Conservation (phyloP, 208 protist genomes). For the Porcisia hertigi region DNA sequence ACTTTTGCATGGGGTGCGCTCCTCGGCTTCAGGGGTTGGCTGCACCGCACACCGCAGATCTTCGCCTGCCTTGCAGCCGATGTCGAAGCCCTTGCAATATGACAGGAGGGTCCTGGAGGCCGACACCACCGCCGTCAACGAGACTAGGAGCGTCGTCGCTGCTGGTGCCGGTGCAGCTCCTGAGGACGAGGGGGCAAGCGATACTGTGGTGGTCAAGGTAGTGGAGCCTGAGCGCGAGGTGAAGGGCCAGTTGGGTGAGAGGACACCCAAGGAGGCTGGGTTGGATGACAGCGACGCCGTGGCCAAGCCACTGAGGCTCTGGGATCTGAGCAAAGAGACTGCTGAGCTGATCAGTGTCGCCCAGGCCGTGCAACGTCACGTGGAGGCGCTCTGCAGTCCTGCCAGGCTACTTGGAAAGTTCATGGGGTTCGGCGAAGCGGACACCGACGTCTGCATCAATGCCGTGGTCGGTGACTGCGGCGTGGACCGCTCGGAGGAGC, state of each 20-base stretch:
- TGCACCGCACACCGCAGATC: not conserved
- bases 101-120: no score
- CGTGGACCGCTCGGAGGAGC: not conserved
- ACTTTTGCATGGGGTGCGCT: not conserved
- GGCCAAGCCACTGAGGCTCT: conserved; percentile 13
- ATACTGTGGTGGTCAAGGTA: not conserved
- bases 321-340: conserved; percentile 22
- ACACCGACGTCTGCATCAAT: not conserved
- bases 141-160: no score
- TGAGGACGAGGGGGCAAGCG: not conserved
- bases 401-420: conserved; percentile 6
- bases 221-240: not conserved
- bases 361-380: conserved; percentile 13
- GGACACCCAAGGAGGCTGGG: not conserved
- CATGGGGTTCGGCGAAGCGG: not conserved
- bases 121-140: not conserved
- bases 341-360: conserved; percentile 7
- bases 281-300: conserved; percentile 2
- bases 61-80: not conserved
- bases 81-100: not conserved
- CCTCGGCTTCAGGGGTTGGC: not conserved
- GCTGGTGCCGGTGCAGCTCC: not conserved
- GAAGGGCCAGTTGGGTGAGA: not conserved
- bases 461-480: not conserved
- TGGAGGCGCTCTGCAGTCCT: conserved; percentile 17